Base-by-base conservation (phyloP, 2,329 filamentous ascomycete genomes). In the Xylariales sp. region DNA sequence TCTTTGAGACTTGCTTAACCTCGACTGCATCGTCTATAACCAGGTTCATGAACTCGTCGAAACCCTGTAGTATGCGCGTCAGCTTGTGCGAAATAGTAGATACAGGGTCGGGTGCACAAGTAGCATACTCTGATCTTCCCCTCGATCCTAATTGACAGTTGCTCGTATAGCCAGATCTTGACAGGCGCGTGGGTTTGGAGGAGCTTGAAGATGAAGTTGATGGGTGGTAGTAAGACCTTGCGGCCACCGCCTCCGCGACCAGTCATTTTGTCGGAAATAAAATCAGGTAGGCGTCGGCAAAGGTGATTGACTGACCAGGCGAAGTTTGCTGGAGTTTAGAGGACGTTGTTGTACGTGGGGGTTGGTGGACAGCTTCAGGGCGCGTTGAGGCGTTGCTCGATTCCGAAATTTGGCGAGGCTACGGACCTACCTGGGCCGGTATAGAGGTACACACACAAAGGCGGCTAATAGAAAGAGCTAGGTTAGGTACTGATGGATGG, bases 41-140 rank as follows among this genome's bases (percentile, higher is more conserved):
- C 57, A 99, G 85, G 83, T 99, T 99, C 94, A 99, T 97, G 83
- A 98, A 99, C 81, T 99, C 96, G 80, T 99, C 96, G 74, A 99
- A 99, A 14, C 96, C 94, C 94, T 97, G 70, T 1, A 43, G 64
- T 5, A 46, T 7, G 61, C n/a, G 41, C 30, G 53, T 65, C 30
- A 65, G 55, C 50, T 28, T 30, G 10, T 30, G 23, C 14, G 32
- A 23, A 5, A 14, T 52, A 28, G 30, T n/a, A 46, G 23, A 28
- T 16, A 28, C 48, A 18, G 34, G 43, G 32, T n/a, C 49, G 30
- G 81, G 12, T 0, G 14, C 32, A 34, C n/a, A 46, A n/a, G n/a
- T 18, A 23, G 18, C 90, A 71, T 81, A 97, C 95, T 77, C 96
- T 89, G 73, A 99, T 97, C 83, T 95, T 97, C 70, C 96, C 96